These are phyloP conservation scores for Volvox africanus DNA, from an alignment of 139 green algal genomes.

Conservation along the genomic window DNA sequence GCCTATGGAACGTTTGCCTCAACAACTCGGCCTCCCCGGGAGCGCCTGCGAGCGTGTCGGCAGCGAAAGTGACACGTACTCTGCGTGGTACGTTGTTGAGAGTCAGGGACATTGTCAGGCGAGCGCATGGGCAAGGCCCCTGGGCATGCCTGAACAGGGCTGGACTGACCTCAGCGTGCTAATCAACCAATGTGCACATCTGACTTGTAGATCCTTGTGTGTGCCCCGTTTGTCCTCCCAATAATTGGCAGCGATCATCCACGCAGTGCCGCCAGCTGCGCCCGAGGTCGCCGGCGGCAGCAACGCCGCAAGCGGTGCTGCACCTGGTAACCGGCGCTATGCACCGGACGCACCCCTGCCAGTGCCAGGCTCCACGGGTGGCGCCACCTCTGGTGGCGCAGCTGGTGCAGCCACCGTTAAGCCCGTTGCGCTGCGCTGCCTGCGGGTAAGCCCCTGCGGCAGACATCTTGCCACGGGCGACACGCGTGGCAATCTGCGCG, in stretches of 20 bases:
- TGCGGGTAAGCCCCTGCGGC: constrained; percentile 57
- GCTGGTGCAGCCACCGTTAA: neutral
- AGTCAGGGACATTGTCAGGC: too few species aligned
- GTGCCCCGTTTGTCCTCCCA: too few species aligned
- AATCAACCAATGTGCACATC: too few species aligned
- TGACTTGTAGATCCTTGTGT: too few species aligned
- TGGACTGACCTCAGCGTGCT: too few species aligned
- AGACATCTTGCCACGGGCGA: constrained; percentile 64
- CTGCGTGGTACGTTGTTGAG: neutral
- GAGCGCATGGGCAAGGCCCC: too few species aligned
- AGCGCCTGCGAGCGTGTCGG: neutral
- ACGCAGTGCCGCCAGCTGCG: neutral
- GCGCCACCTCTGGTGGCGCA: neutral
- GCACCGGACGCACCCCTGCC: constrained; percentile 35
- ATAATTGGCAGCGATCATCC: constrained; percentile 27
- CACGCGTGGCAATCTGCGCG: constrained; percentile 63
- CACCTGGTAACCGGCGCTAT: neutral
- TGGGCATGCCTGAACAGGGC: too few species aligned
- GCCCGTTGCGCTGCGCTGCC: constrained; percentile 56
- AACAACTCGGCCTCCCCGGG: constrained; percentile 13
- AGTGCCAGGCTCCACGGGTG: neutral
- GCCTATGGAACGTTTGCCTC: constrained; percentile 43
- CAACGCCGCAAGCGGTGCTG: too few species aligned
- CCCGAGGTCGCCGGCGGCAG: neutral
- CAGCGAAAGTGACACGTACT: constrained; percentile 8